Evolutionary conservation across 495 filamentous ascomycete genomes (phyloP), one percentile per base, ranked within the genome.

Genomic region (Penicillium verhagenii): DNA sequence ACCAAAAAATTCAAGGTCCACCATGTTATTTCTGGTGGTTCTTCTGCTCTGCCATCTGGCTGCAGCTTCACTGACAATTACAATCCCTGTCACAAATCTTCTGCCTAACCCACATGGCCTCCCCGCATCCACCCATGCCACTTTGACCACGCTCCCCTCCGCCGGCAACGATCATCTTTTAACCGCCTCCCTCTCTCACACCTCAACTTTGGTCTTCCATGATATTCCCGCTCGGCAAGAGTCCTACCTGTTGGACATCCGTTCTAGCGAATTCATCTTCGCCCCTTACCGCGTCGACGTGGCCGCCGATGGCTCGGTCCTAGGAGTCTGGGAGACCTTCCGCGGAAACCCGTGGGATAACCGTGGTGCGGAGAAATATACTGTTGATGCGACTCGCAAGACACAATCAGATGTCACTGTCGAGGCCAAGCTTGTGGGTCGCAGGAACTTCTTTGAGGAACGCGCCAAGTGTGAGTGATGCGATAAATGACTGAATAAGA

Each of bases 301-400:
- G 28, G 58, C 66, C n/a, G 60, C 73, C 16, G 71, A 71, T 28
- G 69, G 69, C 10, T 69, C 66, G 25, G 65, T 82, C 43, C 57
- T 72, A 19, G 81, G 81, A n/a, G 82, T 85, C 26, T 92, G 88
- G 87, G 86, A 91, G 73, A 95, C 91, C 21, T 96, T 87, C 67
- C 73, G 89, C n/a, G 88, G 91, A 7, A 92, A 94, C 63, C 83
- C 92, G 55, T 91, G 91, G 90, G 83, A 79, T 24, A 93, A 95
- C 68, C 88, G 86, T 53, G 89, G 93, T 13, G 80, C 83, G 59
- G 76, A 74, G 61, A 79, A 83, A 57, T 73, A 69, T 52, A 49
- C 67, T 6, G 48, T 64, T n/a, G 66, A 65, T 50, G 51, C 57
- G 8, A 53, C 60, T 37, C 42, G 47, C 4, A 42, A 56, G 40